These are phyloP conservation scores for Penicillium paneum DNA, from an alignment of 2,329 filamentous ascomycete genomes.

Conservation along the genomic window DNA sequence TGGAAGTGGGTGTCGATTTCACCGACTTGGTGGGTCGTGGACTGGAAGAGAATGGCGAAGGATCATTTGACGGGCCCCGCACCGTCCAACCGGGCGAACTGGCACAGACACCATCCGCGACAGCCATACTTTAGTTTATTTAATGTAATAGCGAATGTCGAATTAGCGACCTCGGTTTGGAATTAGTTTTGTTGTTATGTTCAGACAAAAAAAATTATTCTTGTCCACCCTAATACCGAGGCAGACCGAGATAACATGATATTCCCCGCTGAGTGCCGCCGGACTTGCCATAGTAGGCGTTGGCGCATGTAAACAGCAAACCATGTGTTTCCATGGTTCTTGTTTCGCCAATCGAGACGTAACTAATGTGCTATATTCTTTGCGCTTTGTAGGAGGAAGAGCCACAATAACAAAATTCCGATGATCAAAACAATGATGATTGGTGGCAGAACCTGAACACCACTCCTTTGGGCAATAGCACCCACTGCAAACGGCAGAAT, in stretches of 20 bases:
- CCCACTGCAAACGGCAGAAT: no score
- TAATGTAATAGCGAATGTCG: background rate
- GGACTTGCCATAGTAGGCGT: no score
- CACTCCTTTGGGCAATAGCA: no score
- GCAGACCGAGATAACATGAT: background rate
- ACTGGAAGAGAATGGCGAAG: conserved; percentile 29
- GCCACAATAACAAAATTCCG: no score
- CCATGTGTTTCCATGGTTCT: no score
- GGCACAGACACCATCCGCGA: background rate
- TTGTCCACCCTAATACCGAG: background rate
- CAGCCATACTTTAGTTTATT: background rate
- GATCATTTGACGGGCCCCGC: conserved; percentile 14
- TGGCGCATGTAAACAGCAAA: no score
- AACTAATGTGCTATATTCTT: no score
- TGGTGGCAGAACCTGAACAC: no score
- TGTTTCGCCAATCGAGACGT: no score
- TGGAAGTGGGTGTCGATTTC: conserved; percentile 88
- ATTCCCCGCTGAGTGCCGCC: background rate
- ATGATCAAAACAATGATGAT: no score
- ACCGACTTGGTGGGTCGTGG: conserved; percentile 70
- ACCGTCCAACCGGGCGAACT: conserved; percentile 18
- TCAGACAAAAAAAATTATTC: background rate
- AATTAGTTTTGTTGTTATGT: background rate
- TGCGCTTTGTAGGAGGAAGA: no score
- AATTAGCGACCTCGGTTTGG: background rate